Base-by-base conservation (phyloP, 2,329 filamentous ascomycete species). In the Arthroderma sp. region DNA sequence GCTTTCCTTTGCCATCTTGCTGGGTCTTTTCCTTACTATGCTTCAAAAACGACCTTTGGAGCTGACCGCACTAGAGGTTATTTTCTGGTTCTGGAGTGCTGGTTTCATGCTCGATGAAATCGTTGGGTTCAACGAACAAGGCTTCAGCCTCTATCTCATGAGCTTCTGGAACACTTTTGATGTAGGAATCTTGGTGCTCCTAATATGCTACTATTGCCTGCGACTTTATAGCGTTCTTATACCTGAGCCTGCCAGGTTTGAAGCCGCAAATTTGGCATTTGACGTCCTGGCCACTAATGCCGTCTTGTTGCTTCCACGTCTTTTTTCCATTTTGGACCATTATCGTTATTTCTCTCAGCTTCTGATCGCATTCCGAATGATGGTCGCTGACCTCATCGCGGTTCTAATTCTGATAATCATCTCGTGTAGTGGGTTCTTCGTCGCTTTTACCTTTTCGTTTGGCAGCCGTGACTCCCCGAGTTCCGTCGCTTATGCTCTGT, bases 151-250 rank as follows among this genome's bases (percentile, higher is more conserved):
- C 29, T 96, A 95, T 65, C 86, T 95, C 57, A 89, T 95, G 80
- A 94, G 86, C 61, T 91, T 95, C 62, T 95, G 89, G 89, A 95
- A 95, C 62, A 78, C 88, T 33, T 94, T 95, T 62, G 89, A 95
- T 58, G 70, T 95, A 33, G 88, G 88, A 6, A 95, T 95, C 43
- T 68, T 95, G 43, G 67, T 94, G 27, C 70, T 95, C 49, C 78
- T 95, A 54, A 79, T 93, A 55, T 75, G 85, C 45, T 95, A 95
- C 68, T 94, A 94, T 61, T 84, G 83, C 56, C 79, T 95, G 68
- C 80, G 89, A 45, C 73, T 91, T 9, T 94, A 93, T 56, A 86
- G 87, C 15, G 82, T 94, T 42, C 79, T 94, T 48, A 71, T 94
- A 53, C 78, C 86, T 1, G 83, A 88, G 52, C 75, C 80, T 22